These are phyloP conservation scores for Gossypium davidsonii DNA, from an alignment of 441 rosid species.

Conservation along the genomic window DNA sequence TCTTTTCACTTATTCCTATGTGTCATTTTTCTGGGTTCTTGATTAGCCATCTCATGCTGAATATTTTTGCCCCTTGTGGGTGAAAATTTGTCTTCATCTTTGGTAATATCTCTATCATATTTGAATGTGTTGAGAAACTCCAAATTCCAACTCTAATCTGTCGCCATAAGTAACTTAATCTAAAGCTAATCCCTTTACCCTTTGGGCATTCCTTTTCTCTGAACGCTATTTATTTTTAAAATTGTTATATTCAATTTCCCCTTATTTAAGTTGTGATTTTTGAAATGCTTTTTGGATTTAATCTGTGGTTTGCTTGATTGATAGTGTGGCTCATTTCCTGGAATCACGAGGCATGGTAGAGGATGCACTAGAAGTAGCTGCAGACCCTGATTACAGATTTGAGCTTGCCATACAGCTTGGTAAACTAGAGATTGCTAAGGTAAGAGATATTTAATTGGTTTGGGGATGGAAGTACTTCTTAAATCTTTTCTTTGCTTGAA, in stretches of 20 bases:
- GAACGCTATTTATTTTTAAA: background rate
- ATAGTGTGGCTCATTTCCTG: conserved; percentile 93
- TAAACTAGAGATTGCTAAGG: conserved; percentile 85
- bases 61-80: background rate
- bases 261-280: background rate
- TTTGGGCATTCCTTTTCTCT: background rate
- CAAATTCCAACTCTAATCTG: background rate
- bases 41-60: background rate
- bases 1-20: background rate
- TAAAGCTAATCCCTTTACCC: background rate
- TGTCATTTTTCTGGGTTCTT: conserved; percentile 1
- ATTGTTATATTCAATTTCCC: conserved; percentile 5
- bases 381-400: conserved; percentile 95
- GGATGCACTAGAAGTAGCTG: conserved; percentile 91
- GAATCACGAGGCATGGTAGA: conserved; percentile 97
- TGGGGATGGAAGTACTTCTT: background rate
- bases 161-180: background rate
- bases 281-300: conserved; percentile 15
- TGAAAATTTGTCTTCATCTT: background rate
- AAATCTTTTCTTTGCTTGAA: conserved; percentile 9
- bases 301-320: conserved; percentile 23
- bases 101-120: background rate
- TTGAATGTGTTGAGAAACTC: background rate
- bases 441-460: conserved; percentile 18
- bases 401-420: conserved; percentile 96